Base-by-base conservation (phyloP, 129 eudicot species). In the Saussurea involucrata region DNA sequence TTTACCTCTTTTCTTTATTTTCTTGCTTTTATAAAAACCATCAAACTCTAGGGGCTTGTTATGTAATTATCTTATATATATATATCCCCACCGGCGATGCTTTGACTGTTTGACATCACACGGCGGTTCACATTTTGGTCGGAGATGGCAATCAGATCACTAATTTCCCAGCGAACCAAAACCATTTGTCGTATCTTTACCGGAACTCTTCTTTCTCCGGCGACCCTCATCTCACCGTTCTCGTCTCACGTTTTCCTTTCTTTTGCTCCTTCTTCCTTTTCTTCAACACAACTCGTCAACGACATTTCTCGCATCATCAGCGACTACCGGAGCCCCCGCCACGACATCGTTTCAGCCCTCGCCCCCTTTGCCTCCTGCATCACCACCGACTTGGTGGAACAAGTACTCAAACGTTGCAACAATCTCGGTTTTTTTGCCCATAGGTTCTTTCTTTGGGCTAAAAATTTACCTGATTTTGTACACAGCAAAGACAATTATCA, bases 381-480 rank as follows among this genome's bases (percentile, higher is more conserved):
- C 3, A 79, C 96, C 68, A 44, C 88, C n/a, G 78, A 76, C 42
- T 12, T 86, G 24, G 94, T 95, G 24, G 91, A 89, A 77, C 97
- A 92, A 42, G 92, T 90, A 17, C 83, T 95, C 40, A 95, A 95
- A 84, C 84, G 97, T 25, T 90, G 97, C 82, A 92, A 86, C 71
- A 86, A 86, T 33, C 91, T 92, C 8, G 96, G 92, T 0, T 92
- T 92, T 22, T 78, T 97, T 4, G 95, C 96, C 31, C 99, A 89
- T 66, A 82, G 92, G 44, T 88, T 95, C 88, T 92, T 95, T 17
- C 36, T 79, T 0, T 92, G 96, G 97, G 96, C 95, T 46, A 79
- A 83, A 18, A 49, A 72, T 12, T 58, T 86, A 11, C 95, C 99
- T 4, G 71, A 71, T 74, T 95, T 95, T 69, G 40, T 65, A 27